Conservation (phyloP, 106 monocot species). For the Dendrobium chrysotoxum region DNA sequence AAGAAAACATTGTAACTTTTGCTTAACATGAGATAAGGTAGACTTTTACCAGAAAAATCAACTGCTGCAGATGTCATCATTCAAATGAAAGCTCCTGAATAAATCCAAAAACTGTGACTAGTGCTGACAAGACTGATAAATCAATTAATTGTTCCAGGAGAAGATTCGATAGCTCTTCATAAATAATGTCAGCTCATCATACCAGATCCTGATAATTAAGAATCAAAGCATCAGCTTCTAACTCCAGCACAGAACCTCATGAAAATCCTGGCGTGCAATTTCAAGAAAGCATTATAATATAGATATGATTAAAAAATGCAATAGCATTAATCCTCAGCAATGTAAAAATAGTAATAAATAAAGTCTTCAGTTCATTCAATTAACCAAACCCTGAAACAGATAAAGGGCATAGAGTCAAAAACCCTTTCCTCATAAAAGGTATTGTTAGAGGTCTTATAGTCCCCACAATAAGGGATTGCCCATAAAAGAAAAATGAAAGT, state of each 20-base stretch:
- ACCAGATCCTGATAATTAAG: background rate
- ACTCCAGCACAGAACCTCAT: background rate
- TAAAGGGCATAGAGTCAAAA: background rate
- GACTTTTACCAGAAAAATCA: background rate
- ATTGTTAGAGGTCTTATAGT: background rate
- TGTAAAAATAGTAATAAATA: background rate
- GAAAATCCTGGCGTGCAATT: background rate
- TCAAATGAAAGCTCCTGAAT: background rate
- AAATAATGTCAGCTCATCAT: background rate
- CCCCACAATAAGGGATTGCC: background rate
- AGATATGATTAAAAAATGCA: background rate
- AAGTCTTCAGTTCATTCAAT: background rate
- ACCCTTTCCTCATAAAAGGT: too few relatives aligned
- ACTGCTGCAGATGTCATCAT: background rate
- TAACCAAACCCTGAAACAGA: background rate
- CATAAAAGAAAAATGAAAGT: background rate
- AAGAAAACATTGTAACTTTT: background rate
- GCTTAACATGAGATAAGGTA: background rate
- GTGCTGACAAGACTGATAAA: background rate
- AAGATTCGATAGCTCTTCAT: background rate
- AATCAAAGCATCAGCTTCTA: background rate
- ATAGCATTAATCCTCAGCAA: too few relatives aligned
- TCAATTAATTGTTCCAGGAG: background rate
- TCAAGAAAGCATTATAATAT: background rate
- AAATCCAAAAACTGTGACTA: background rate